Conservation (phyloP, 225 moss, liverwort and hornwort genomes). For the Polytrichum formosum region DNA sequence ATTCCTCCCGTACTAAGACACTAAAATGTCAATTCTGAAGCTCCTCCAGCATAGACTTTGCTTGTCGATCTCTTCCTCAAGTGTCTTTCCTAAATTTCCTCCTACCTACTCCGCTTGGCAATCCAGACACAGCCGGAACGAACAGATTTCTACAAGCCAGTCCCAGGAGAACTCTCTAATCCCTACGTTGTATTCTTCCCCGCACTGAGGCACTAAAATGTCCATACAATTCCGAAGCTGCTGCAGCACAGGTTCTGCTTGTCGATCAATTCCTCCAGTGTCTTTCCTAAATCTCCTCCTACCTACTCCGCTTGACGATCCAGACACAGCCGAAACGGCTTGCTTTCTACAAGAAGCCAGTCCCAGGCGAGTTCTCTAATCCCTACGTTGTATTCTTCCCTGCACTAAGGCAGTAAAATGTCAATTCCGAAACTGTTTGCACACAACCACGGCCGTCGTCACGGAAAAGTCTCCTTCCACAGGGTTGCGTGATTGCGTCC, state of each 20-base stretch:
- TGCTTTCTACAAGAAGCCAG: background rate
- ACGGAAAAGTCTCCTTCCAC: too few species aligned
- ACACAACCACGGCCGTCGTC: too few species aligned
- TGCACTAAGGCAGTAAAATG: too few species aligned
- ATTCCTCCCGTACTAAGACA: too few species aligned
- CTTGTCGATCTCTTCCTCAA: slow-evolving; percentile 16
- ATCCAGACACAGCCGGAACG: slow-evolving; percentile 9
- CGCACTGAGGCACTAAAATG: too few species aligned
- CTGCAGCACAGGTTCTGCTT: slow-evolving; percentile 21
- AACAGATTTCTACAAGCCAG: background rate
- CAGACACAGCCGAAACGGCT: slow-evolving; percentile 9
- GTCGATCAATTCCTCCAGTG: slow-evolving; percentile 11
- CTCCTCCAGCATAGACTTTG: slow-evolving; percentile 17
- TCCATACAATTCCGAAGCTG: background rate
- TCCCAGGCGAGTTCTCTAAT: slow-evolving; percentile 4
- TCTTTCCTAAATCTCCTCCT: slow-evolving; percentile 7
- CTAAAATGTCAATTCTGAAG: too few species aligned
- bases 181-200: too few species aligned
- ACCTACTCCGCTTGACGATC: slow-evolving; percentile 5
- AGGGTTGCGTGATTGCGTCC: too few species aligned
- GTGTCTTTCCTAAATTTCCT: slow-evolving; percentile 7
- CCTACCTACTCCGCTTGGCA: slow-evolving; percentile 2
- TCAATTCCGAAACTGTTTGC: too few species aligned
- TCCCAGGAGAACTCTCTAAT: slow-evolving; percentile 3
- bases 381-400: too few species aligned